Percentiles rank a stretch among this genome's conserved stretches.
phyloP scores from a whole-genome alignment of 768 basidiomycete genomes.

The Clitopilus passeckerianus region DNA sequence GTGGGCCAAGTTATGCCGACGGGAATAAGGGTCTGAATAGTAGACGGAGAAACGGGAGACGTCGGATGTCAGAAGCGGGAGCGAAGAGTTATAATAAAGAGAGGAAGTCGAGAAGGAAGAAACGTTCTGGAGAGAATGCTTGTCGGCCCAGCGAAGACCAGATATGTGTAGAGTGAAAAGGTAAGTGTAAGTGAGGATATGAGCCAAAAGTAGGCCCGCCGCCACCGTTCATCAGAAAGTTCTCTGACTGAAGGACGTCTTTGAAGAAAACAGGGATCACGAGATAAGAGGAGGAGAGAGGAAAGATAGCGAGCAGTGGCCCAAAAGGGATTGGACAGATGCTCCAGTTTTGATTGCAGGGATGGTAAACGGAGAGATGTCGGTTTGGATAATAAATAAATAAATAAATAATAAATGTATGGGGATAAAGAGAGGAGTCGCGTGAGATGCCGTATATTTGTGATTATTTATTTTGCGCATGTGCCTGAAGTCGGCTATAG shows the following conservation, averaged over 20 bases:
- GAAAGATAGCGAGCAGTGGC: neutral
- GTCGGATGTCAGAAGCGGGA: neutral
- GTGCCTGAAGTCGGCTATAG: neutral
- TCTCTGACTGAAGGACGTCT: neutral
- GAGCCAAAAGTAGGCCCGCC: neutral
- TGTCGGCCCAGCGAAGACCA: neutral
- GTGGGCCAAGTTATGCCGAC: neutral
- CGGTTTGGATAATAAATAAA: neutral
- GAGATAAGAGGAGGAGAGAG: neutral
- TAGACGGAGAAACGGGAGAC: neutral
- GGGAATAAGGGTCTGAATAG: neutral
- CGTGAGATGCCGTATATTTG: neutral
- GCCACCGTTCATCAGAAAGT: neutral
- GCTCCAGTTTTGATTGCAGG: neutral
- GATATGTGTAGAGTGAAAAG: neutral
- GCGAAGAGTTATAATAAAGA: neutral
- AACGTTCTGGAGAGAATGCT: neutral
- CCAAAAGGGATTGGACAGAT: neutral
- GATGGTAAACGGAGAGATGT: neutral
- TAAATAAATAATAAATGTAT: neutral
- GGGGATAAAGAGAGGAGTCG: constrained; percentile 1
- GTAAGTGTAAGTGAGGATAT: neutral
- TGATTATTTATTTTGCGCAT: neutral
- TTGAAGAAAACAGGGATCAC: neutral
- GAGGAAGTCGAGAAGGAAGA: neutral